These are phyloP conservation scores for Salix udensis DNA, from an alignment of 345 rosid species.

Conservation along the genomic window DNA sequence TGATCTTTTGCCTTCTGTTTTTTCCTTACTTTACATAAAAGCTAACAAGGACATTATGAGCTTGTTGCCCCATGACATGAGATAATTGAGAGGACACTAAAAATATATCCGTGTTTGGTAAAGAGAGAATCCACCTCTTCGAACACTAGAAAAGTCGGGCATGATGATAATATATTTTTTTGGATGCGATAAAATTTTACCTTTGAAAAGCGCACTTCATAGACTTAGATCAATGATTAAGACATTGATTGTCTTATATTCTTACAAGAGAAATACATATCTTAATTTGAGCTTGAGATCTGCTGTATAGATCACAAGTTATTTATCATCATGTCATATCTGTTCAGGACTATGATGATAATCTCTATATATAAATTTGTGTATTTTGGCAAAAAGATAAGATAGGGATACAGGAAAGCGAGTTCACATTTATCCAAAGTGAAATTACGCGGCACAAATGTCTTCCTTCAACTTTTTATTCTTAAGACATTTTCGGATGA, in stretches of 20 bases:
- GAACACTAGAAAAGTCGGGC: not conserved
- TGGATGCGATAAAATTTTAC: accelerated
- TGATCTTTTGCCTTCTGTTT: not conserved
- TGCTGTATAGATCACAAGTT: accelerated
- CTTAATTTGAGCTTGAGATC: no score
- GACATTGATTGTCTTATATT: no score
- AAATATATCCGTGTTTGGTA: not conserved
- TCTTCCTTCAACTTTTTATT: not conserved
- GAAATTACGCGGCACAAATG: not conserved
- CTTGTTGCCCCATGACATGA: not conserved
- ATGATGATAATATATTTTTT: no score
- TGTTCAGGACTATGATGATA: not conserved
- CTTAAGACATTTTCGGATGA: not conserved
- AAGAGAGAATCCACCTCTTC: not conserved
- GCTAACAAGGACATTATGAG: not conserved
- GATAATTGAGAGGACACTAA: not conserved
- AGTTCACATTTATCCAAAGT: not conserved
- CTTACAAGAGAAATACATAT: no score
- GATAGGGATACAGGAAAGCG: not conserved
- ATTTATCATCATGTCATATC: accelerated
- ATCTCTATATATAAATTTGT: not conserved
- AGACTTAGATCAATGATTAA: accelerated
- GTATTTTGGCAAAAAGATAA: not conserved
- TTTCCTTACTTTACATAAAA: not conserved
- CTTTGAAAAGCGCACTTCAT: accelerated